phyloP scores from a whole-genome alignment of 2,329 filamentous ascomycete genomes.

The Epichloe aotearoae region DNA sequence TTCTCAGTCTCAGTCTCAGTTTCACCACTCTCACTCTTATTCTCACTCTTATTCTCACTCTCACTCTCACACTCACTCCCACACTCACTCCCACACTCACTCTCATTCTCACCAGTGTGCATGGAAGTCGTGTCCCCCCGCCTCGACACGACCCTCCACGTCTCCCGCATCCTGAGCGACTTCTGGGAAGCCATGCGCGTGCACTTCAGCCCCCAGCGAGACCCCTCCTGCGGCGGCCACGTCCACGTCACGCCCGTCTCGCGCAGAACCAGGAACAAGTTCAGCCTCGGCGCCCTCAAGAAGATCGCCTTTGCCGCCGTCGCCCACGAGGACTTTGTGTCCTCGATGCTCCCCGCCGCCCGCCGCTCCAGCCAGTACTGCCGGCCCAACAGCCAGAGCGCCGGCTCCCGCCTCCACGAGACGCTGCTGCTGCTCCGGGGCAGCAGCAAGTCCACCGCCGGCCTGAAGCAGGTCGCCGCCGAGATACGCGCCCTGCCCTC shows the following conservation, averaged over 20 bases:
- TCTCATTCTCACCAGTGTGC: slow-evolving; percentile 16
- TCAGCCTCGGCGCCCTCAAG: slow-evolving; percentile 22
- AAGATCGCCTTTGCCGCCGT: slow-evolving; percentile 24
- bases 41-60: background rate
- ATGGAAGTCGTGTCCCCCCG: slow-evolving; percentile 29
- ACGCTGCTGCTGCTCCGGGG: slow-evolving; percentile 16
- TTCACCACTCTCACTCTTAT: accelerated
- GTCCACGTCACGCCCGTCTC: slow-evolving; percentile 26
- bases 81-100: background rate
- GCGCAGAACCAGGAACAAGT: slow-evolving; percentile 20
- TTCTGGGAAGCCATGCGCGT: slow-evolving; percentile 29
- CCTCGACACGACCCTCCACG: slow-evolving; percentile 21
- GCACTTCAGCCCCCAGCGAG: slow-evolving; percentile 24
- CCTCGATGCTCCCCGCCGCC: slow-evolving; percentile 17
- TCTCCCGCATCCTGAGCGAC: slow-evolving; percentile 21
- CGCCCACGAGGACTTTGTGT: slow-evolving; percentile 22
- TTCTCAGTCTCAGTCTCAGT: background rate
- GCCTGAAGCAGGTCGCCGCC: slow-evolving; percentile 17
- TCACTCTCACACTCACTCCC: background rate
- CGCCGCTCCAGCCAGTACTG: slow-evolving; percentile 25
- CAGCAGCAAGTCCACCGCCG: slow-evolving; percentile 9
- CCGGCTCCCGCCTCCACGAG: slow-evolving; percentile 17
- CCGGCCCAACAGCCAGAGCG: slow-evolving; percentile 19
- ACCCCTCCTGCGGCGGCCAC: slow-evolving; percentile 24
- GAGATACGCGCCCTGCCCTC: slow-evolving; percentile 14